Conservation (phyloP, 805 yeast genomes). For the Wickerhamiella cacticola region DNA sequence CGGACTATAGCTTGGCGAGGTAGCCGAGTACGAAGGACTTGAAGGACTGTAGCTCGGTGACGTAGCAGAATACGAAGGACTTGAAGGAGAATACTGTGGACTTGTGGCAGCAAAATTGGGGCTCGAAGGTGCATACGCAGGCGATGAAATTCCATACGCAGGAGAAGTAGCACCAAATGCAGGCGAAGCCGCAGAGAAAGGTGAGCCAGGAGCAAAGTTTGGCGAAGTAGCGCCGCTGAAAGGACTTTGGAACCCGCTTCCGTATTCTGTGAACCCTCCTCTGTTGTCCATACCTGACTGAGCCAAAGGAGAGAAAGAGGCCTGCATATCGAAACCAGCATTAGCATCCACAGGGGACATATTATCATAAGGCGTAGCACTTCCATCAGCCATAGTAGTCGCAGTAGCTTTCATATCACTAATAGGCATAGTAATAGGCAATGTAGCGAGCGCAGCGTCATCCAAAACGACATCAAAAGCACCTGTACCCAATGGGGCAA, state of each 20-base stretch:
- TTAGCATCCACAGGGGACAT: conserved; percentile 38
- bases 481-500: conserved; percentile 98
- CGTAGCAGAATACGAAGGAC: conserved; percentile 36
- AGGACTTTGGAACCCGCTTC: conserved; percentile 47
- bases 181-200: conserved; percentile 63
- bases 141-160: conserved; percentile 55
- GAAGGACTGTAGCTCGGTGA: conserved; percentile 22
- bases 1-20: conserved; percentile 52
- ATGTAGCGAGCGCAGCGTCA: conserved; percentile 63
- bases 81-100: conserved; percentile 55
- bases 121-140: conserved; percentile 66
- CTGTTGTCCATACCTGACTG: conserved; percentile 68
- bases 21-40: conserved; percentile 39
- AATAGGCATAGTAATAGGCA: conserved; percentile 39
- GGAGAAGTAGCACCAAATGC: conserved; percentile 60
- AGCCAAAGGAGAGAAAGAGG: conserved; percentile 73
- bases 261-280: conserved; percentile 83
- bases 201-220: conserved; percentile 63
- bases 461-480: conserved; percentile 92
- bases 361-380: conserved; percentile 81
- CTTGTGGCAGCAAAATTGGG: conserved; percentile 60
- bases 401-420: conserved; percentile 28
- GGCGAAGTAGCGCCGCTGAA: conserved; percentile 48
- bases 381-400: conserved; percentile 42
- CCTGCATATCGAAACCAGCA: conserved; percentile 46